Percentiles rank a stretch among this genome's conserved stretches.
phyloP scores from a whole-genome alignment of 441 rosid genomes.

The Biscutella laevigata region DNA sequence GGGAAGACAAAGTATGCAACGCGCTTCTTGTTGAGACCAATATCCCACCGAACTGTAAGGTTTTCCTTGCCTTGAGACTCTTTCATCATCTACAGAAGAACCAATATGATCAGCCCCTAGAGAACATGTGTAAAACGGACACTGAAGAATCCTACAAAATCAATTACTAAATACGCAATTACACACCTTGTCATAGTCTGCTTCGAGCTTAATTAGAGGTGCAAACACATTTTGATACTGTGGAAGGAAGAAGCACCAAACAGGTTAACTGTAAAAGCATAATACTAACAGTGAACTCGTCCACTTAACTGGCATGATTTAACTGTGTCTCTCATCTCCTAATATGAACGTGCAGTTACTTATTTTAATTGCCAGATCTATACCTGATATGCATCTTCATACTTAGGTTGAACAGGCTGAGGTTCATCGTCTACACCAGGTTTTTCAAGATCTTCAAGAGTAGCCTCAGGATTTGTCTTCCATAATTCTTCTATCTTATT shows the following conservation, averaged over 20 bases:
- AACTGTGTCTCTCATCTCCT: background rate
- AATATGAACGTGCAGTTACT: background rate
- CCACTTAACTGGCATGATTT: background rate
- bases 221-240: slow-evolving; percentile 99
- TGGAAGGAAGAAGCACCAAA: slow-evolving; percentile 27
- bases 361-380: background rate
- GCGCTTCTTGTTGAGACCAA: slow-evolving; percentile 96
- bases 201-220: slow-evolving; percentile 99
- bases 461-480: slow-evolving; percentile 96
- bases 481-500: slow-evolving; percentile 98
- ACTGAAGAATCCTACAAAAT: background rate
- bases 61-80: slow-evolving; percentile 99
- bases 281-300: background rate
- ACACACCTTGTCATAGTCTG: slow-evolving; percentile 94
- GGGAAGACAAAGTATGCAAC: slow-evolving; percentile 94
- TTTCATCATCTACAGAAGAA: slow-evolving; percentile 81
- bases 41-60: slow-evolving; percentile 92
- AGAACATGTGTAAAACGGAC: background rate
- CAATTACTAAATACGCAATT: slow-evolving; percentile 17
- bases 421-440: slow-evolving; percentile 99
- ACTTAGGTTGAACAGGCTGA: slow-evolving; percentile 81
- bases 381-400: slow-evolving; percentile 99
- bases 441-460: slow-evolving; percentile 98
- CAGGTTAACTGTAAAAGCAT: slow-evolving; percentile 16
- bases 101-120: slow-evolving; percentile 13